Base-by-base conservation (phyloP, 75 land plant species). In the Cunninghamia lanceolata region DNA sequence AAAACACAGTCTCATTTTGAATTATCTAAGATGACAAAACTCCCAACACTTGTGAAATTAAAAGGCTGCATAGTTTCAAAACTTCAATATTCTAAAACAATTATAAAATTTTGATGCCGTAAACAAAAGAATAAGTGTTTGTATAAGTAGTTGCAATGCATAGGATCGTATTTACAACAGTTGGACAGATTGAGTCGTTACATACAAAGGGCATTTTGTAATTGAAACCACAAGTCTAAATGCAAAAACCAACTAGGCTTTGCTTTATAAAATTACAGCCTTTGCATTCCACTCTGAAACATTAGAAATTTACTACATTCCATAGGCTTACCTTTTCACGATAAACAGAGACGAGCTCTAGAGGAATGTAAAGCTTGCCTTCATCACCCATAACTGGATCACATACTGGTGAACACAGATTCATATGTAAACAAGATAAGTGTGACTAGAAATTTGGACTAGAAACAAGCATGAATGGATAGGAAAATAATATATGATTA, bases 301-400 rank as follows among this genome's bases (percentile, higher is more conserved):
- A n/a, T 43, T n/a, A n/a, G 4, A 45, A 80, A 43, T 38, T 77
- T 40, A 77, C 43, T 77, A 77, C 42, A 77, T 43, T 19, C 30
- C 17, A 28, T 52, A 50, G 59, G 52, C 46, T 74, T 43, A 96
- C 99, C 97, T 96, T 93, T 86, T 98, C 93, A 68, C 93, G 91
- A 84, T 94, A 98, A 14, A 96, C 93, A 13, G 96, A 91, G n/a
- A 96, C 93, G 84, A 98, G 86, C 54, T 96, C 97, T 42, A 71
- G 87, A 82, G 94, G 96, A 35, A 98, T 94, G 91, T 98, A 98
- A 25, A 98, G 91, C 88, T 94, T 96, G 78, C 99, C 99, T 88
- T 96, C 97, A 91, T 98, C 99, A 14, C 99, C 99, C 95, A 98
- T 88, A 35, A 98, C 99, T 84, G 99, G 99, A 93, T 98, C 99